A percentile compares a stretch with the other conserved stretches of the same genome.
These are phyloP conservation scores for Lentinula lateritia DNA, from an alignment of 768 basidiomycete genomes.

Conservation along the genomic window DNA sequence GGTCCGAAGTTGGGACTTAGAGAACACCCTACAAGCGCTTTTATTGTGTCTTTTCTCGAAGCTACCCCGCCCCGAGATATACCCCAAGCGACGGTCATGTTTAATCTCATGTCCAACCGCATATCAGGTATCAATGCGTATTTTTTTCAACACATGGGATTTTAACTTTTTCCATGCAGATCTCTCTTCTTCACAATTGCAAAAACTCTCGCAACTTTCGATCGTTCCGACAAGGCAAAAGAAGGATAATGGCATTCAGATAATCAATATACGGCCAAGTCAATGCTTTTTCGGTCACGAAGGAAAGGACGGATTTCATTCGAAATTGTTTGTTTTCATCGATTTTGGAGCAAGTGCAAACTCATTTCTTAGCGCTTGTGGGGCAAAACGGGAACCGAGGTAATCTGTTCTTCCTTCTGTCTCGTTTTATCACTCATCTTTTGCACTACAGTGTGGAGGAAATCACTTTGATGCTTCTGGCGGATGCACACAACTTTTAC, in stretches of 20 bases:
- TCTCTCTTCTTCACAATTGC: slow-evolving; percentile 56
- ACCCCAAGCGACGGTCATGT: slow-evolving; percentile 57
- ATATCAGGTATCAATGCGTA: slow-evolving; percentile 42
- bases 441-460: slow-evolving; percentile 60
- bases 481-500: slow-evolving; percentile 68
- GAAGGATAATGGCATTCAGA: slow-evolving; percentile 23
- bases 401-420: not conserved
- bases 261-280: slow-evolving; percentile 48
- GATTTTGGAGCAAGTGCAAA: slow-evolving; percentile 84
- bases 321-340: slow-evolving; percentile 81
- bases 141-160: not conserved
- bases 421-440: not conserved
- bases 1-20: slow-evolving; percentile 60
- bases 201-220: slow-evolving; percentile 45
- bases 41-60: slow-evolving; percentile 54
- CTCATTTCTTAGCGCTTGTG: slow-evolving; percentile 79
- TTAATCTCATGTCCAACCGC: slow-evolving; percentile 59
- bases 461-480: slow-evolving; percentile 63
- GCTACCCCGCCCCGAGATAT: slow-evolving; percentile 53
- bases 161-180: not conserved
- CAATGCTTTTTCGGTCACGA: slow-evolving; percentile 67
- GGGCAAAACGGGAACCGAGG: slow-evolving; percentile 76
- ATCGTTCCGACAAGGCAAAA: slow-evolving; percentile 59
- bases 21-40: slow-evolving; percentile 60
- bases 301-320: slow-evolving; percentile 56